A percentile compares a stretch with the other conserved stretches of the same genome.
Conservation (phyloP, 345 rosid genomes). For the Chamaenerion angustifolium region DNA sequence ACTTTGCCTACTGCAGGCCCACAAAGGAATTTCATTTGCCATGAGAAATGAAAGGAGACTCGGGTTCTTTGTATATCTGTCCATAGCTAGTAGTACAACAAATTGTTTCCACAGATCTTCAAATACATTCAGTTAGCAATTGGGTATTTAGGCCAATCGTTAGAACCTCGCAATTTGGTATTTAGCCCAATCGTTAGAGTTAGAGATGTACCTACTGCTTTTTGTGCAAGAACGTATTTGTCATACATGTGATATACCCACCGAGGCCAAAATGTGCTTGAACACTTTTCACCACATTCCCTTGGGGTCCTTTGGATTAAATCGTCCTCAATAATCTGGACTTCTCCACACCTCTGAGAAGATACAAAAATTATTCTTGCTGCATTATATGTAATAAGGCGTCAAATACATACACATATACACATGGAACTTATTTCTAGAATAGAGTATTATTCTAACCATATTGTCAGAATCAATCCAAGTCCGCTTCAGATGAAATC, state of each 20-base stretch:
- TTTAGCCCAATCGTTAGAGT: no score
- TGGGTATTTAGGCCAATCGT: no score
- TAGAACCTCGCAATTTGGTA: no score
- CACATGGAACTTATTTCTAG: no score
- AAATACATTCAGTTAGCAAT: no score
- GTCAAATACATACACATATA: no score
- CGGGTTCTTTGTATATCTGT: no score
- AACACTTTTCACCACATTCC: conserved; percentile 21
- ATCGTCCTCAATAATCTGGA: conserved; percentile 78
- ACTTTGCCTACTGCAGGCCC: no score
- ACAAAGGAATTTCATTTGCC: no score
- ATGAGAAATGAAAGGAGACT: no score
- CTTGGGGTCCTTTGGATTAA: conserved; percentile 59
- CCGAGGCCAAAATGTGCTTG: conserved; percentile 76
- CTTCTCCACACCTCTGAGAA: conserved; percentile 72
- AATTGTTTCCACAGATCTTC: no score
- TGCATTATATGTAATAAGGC: conserved; percentile 9
- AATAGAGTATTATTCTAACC: conserved; percentile 29
- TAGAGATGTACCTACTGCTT: conserved; percentile 57
- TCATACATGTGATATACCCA: conserved; percentile 88
- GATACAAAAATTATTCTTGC: conserved; percentile 2
- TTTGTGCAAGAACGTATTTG: conserved; percentile 69
- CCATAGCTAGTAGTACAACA: no score
- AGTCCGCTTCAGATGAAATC: conserved; percentile 53
- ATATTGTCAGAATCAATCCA: conserved; percentile 85